Evolutionary conservation across 2,329 filamentous ascomycete genomes (phyloP), one percentile per base, ranked within the genome.

Genomic region (Hymenoscyphus scutula): DNA sequence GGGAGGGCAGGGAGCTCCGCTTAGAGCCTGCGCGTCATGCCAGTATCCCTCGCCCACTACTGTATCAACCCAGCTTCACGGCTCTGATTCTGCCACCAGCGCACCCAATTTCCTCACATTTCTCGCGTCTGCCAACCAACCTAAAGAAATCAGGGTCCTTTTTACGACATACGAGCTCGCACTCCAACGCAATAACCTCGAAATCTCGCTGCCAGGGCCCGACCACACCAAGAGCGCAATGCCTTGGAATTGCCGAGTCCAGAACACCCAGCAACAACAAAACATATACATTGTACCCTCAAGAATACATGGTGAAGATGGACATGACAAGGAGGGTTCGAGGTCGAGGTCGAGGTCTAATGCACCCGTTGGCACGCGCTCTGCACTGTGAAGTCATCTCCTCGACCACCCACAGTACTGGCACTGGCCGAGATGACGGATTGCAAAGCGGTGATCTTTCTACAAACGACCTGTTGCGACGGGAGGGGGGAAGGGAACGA

Each of bases 271-370:
- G 23, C 41, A 48, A 48, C 27, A 6, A 29, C 27, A 41, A 17
- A 15, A 15, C 37, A 15, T 41, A n/a, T n/a, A n/a, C n/a, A n/a
- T n/a, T n/a, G n/a, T n/a, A 17, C 17, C 15, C 37, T 17, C 27
- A 29, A 29, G 6, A 29, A 29, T 6, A 29, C 27, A 17, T 15
- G 37, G 37, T 25, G 73, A 84, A 87, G 84, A 87, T 87, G 45
- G 45, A 23, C n/a, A 48, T 48, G 45, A 48, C 45, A 48, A 48
- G 45, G 45, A 25, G 45, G 53, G 65, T 70, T 66, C 63, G 61
- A 65, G 55, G 23, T 5, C 45, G 45, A 51, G 65, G 69, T 66
- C 63, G 61, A 65, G 55, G 23, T 5, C 45, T 48, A 48, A 48
- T 48, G 45, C 45, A 48, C 19, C 41, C 45, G 45, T 48, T 19